Evolutionary conservation across 345 rosid genomes (phyloP).

Genomic region (Linum trigynum): DNA sequence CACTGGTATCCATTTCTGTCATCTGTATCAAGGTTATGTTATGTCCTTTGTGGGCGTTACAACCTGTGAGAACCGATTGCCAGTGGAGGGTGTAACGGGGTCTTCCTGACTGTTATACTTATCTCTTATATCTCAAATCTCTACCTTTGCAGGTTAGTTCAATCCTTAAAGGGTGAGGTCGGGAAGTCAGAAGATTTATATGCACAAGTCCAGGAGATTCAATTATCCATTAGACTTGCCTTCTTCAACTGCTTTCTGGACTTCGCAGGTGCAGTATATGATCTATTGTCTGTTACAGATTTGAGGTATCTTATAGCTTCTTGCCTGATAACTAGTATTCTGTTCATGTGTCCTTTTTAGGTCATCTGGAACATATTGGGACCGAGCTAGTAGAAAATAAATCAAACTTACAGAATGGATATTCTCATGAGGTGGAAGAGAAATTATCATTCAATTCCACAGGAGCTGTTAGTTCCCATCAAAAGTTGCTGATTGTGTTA

Average conservation of each 20-base stretch:
- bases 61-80: not conserved
- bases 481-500: slow-evolving; percentile 62
- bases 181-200: slow-evolving; percentile 68
- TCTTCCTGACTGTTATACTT: not conserved
- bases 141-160: slow-evolving; percentile 62
- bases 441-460: slow-evolving; percentile 36
- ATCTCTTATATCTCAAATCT: not conserved
- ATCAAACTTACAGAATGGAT: slow-evolving; percentile 55
- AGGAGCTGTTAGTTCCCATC: slow-evolving; percentile 68
- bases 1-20: no score
- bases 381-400: slow-evolving; percentile 42
- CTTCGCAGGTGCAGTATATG: slow-evolving; percentile 66
- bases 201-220: slow-evolving; percentile 73
- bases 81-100: no score
- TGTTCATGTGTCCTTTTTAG: slow-evolving; percentile 26
- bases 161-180: slow-evolving; percentile 67
- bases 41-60: not conserved
- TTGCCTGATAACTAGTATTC: slow-evolving; percentile 8
- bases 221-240: slow-evolving; percentile 82
- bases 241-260: slow-evolving; percentile 91
- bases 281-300: slow-evolving; percentile 1
- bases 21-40: no score
- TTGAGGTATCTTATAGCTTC: slow-evolving; percentile 7
- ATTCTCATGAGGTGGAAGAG: slow-evolving; percentile 38
- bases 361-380: slow-evolving; percentile 55